Base-by-base conservation (phyloP, 139 green algal genomes). In the Haematococcus lacustris region DNA sequence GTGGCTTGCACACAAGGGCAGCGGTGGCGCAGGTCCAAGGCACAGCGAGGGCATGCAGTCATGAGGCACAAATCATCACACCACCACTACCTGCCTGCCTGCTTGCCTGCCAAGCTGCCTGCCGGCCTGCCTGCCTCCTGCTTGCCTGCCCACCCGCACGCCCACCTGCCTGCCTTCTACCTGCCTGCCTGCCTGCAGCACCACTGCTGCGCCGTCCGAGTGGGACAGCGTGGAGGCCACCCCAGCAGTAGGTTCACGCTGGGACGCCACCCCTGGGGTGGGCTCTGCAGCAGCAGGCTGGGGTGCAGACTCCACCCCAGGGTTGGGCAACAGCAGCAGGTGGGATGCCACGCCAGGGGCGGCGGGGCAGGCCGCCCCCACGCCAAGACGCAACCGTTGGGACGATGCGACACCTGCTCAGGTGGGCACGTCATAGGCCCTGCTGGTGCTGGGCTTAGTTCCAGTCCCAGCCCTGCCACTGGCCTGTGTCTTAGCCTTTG, bases 161-260 rank as follows among this genome's bases (percentile, higher is more conserved):
- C n/a, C n/a, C n/a, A n/a, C n/a, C n/a, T n/a, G n/a, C n/a, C n/a
- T n/a, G n/a, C n/a, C n/a, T n/a, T n/a, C n/a, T n/a, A n/a, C n/a
- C n/a, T n/a, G n/a, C n/a, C n/a, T n/a, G n/a, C n/a, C n/a, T n/a
- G n/a, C n/a, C 28, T 39, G 21, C 28, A 40, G 73, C 66, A 72
- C 26, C 17, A 9, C 38, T 38, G 38, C 35, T 57, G 68, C 2
- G 73, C 26, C 38, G 21, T 95, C 91, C 9, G 93, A 97, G 33
- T 98, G 93, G 93, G 93, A 98, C 66, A 76, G 85, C 21, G 81
- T 89, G 51, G 92, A 95, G 71, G 82, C 85, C 23, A 93, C 90
- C 1, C 87, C 91, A 38, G 78, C 79, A 2, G 71, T 88, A 71
- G 78, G 65, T 34, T 88, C 78, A 74, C 78, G 83, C 7, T 96